Conservation (phyloP, 2,329 filamentous ascomycete species). For the Periconia sp. region DNA sequence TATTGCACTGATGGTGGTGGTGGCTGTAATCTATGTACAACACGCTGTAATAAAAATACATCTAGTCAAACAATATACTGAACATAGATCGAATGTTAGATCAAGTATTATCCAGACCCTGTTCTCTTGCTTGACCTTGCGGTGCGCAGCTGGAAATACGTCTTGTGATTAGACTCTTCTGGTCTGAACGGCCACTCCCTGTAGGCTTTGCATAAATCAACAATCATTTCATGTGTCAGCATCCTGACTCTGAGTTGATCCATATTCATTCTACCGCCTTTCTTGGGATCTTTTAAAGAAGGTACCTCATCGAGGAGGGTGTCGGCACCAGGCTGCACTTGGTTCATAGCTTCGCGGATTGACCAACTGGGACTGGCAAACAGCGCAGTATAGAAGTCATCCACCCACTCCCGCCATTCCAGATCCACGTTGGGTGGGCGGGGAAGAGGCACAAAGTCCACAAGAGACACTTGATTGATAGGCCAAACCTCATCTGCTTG, state of each 20-base stretch:
- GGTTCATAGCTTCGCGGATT: conserved; percentile 26
- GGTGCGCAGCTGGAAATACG: conserved; percentile 22
- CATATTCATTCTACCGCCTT: conserved; percentile 35
- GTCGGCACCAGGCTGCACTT: conserved; percentile 30
- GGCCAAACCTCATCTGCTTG: conserved; percentile 68
- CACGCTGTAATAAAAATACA: background rate
- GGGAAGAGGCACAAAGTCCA: conserved; percentile 67
- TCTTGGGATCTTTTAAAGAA: conserved; percentile 29
- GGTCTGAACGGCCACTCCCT: conserved; percentile 38
- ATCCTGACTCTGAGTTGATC: conserved; percentile 31
- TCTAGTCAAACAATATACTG: background rate
- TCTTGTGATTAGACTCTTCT: conserved; percentile 21
- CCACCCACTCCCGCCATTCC: conserved; percentile 26
- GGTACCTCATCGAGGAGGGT: conserved; percentile 30
- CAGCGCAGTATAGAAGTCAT: conserved; percentile 31
- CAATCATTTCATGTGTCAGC: conserved; percentile 37
- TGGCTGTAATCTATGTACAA: background rate
- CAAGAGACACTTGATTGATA: conserved; percentile 56
- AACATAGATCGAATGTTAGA: background rate
- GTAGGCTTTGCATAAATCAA: conserved; percentile 32
- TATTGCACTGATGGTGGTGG: background rate
- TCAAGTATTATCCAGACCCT: background rate
- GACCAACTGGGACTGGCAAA: conserved; percentile 3
- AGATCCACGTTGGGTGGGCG: conserved; percentile 8
- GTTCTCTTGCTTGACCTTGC: background rate